These are phyloP conservation scores for Xylariomycetidae sp. DNA, from an alignment of 2,329 filamentous ascomycete genomes.

Conservation along the genomic window DNA sequence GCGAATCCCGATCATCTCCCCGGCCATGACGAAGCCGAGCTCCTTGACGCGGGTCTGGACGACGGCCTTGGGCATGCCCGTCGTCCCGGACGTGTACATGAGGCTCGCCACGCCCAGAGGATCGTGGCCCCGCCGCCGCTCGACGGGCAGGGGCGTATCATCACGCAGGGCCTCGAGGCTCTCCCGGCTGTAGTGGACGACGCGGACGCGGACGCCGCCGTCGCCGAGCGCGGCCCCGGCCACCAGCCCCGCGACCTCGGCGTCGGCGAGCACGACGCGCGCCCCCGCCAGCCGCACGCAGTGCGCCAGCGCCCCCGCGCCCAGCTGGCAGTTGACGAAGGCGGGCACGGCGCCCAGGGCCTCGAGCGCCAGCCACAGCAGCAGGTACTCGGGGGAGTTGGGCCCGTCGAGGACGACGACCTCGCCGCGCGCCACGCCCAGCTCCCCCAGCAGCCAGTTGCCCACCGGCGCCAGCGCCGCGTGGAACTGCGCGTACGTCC, in stretches of 20 bases:
- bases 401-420: conserved; percentile 59
- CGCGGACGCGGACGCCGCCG: conserved; percentile 48
- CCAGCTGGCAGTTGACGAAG: conserved; percentile 64
- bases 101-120: conserved; percentile 49
- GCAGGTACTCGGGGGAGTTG: conserved; percentile 61
- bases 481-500: conserved; percentile 52
- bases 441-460: conserved; percentile 51
- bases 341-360: conserved; percentile 60
- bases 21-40: conserved; percentile 11
- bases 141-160: conserved; percentile 45
- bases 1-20: conserved; percentile 14
- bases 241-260: conserved; percentile 42
- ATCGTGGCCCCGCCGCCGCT: conserved; percentile 43
- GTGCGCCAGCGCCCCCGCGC: conserved; percentile 57
- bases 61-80: conserved; percentile 67
- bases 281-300: conserved; percentile 53
- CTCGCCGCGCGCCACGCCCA: conserved; percentile 51
- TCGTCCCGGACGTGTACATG: conserved; percentile 72
- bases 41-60: conserved; percentile 43
- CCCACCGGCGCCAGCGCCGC: conserved; percentile 50
- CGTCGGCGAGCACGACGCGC: conserved; percentile 52
- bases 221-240: conserved; percentile 52
- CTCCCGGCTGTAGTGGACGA: conserved; percentile 44
- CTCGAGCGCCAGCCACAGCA: conserved; percentile 59
- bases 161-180: conserved; percentile 36